Evolutionary conservation across 2,329 filamentous ascomycete species (phyloP).

Genomic region (Cladophialophora carrionii): DNA sequence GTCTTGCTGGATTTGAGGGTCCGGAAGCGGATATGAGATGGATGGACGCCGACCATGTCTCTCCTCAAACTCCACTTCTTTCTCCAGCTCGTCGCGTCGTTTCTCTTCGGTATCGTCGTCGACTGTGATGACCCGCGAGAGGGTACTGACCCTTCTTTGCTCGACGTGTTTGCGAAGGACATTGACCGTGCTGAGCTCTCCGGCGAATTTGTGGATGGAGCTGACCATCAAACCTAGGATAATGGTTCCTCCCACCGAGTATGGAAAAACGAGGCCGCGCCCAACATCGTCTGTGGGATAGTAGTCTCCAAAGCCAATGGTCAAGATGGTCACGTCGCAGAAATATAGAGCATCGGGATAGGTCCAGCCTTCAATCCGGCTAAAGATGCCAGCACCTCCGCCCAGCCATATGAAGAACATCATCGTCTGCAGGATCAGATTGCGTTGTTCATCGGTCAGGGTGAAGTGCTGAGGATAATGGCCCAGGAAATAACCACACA

Average conservation of each 20-base stretch:
- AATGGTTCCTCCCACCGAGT: constrained; percentile 79
- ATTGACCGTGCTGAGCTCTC: constrained; percentile 64
- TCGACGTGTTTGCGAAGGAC: constrained; percentile 64
- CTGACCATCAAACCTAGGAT: constrained; percentile 82
- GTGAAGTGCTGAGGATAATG: constrained; percentile 79
- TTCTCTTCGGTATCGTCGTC: constrained; percentile 25
- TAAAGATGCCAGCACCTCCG: constrained; percentile 75
- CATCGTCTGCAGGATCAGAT: constrained; percentile 88
- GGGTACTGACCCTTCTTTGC: constrained; percentile 57
- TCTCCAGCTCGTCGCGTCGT: constrained; percentile 40
- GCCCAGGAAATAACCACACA: constrained; percentile 72
- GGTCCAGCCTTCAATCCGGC: constrained; percentile 63
- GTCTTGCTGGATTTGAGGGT: constrained; percentile 37
- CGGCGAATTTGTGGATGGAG: constrained; percentile 71
- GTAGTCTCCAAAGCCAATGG: constrained; percentile 66
- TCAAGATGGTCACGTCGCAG: constrained; percentile 70
- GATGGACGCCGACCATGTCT: constrained; percentile 34
- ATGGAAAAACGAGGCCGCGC: constrained; percentile 77
- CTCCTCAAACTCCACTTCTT: constrained; percentile 31
- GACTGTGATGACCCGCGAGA: constrained; percentile 57
- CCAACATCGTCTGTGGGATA: constrained; percentile 60
- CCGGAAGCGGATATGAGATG: constrained; percentile 44
- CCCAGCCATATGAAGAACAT: constrained; percentile 80
- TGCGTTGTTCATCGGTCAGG: constrained; percentile 78
- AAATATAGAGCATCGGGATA: constrained; percentile 81